These are phyloP conservation scores for Tricholoma hemisulphureum DNA, from an alignment of 768 basidiomycete genomes.

Conservation along the genomic window DNA sequence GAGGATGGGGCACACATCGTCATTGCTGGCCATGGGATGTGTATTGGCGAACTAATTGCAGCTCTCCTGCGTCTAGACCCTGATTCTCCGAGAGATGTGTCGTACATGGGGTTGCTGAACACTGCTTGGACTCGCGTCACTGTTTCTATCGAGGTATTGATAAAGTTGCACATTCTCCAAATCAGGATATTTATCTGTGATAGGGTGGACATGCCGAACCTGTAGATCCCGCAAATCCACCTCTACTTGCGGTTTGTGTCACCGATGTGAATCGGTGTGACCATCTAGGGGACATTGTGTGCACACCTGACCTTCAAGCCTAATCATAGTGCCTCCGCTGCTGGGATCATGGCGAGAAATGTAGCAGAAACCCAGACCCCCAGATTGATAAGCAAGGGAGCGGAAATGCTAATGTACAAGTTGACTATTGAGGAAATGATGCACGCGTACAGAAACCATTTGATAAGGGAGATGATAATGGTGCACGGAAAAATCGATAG, in stretches of 20 bases:
- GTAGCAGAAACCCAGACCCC: too few relatives aligned
- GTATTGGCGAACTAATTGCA: conserved; percentile 59
- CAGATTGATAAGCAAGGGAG: too few relatives aligned
- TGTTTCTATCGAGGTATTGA: conserved; percentile 42
- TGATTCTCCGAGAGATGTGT: conserved; percentile 36
- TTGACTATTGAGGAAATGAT: too few relatives aligned
- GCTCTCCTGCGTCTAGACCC: conserved; percentile 54
- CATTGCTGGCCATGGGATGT: conserved; percentile 73
- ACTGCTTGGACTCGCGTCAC: conserved; percentile 72
- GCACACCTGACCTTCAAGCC: too few relatives aligned
- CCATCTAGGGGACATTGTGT: conserved; percentile 32
- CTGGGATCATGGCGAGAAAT: too few relatives aligned
- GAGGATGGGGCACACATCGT: conserved; percentile 55
- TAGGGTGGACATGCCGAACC: conserved; percentile 26
- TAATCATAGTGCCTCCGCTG: too few relatives aligned
- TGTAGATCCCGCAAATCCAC: conserved; percentile 24
- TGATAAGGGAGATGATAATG: too few relatives aligned
- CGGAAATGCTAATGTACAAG: too few relatives aligned
- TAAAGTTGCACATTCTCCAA: neutral
- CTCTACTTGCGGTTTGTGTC: conserved; percentile 33
- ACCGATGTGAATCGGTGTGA: conserved; percentile 36
- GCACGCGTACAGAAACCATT: too few relatives aligned
- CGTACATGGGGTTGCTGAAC: conserved; percentile 53
- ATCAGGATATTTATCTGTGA: neutral
- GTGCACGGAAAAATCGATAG: too few relatives aligned